Base-by-base conservation (phyloP, 345 rosid species). In the Acer negundo region DNA sequence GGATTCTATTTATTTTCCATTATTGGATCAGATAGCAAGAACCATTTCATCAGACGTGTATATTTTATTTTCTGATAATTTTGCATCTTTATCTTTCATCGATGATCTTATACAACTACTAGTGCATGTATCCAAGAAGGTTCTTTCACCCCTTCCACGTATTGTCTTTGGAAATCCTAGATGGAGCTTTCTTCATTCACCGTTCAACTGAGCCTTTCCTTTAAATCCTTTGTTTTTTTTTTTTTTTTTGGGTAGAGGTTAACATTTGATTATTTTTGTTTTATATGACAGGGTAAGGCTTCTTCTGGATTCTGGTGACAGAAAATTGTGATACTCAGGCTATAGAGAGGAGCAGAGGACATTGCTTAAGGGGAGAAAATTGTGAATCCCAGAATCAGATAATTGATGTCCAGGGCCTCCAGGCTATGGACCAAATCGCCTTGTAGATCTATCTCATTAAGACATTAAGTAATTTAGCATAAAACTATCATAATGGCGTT, bases 401-500 rank as follows among this genome's bases (percentile, higher is more conserved):
- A 12, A n/a, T 65, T 46, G 31, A 13, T 35, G 51, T 65, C 47
- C 19, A n/a, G 13, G 28, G 22, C 53, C 65, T 64, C 70, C 19
- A n/a, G n/a, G 47, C 31, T 16, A 16, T 73, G 42, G 22, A 46
- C 3, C 10, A 22, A 64, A n/a, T 28, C 11, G 17, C 19, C 19
- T 67, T 44, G 40, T 61, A 44, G 51, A 67, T 13, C 46, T 74
- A 67, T 13, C 46, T 74, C 51, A 42, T 11, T 62, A 63, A 61
- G 65, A 7, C 51, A 55, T 11, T 62, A 55, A 61, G 65, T 10
- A 62, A 51, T 61, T 70, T 65, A 47, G 73, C 65, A 7, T 58
- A 69, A 31, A 22, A 51, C 6, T 20, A 23, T 53, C 26, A 17
- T 24, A 31, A 87, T 89, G 92, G 82, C 84, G 0, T 47, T 90